Evolutionary conservation across 2,329 filamentous ascomycete genomes (phyloP), one percentile per base, ranked within the genome.

Genomic region (Raffaelea arxii): DNA sequence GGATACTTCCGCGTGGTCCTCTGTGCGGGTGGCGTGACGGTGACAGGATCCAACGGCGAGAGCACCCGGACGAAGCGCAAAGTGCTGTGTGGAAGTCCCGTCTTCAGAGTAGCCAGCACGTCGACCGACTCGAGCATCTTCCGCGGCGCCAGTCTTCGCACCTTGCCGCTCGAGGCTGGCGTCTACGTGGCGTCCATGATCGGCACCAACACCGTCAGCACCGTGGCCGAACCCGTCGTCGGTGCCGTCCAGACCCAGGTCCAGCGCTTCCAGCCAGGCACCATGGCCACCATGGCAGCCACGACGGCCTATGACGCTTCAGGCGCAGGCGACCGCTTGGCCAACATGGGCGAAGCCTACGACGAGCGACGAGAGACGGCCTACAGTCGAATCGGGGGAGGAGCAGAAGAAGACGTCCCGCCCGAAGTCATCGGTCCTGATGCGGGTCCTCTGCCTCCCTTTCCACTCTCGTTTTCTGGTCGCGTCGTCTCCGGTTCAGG

Each of bases 1-100:
- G 82, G 82, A 0, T 86, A 86, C 56, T 80, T 84, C 46, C 77
- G 82, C 11, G 64, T 86, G 4, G 74, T 85, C 0, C 65, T 86
- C 9, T 84, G 80, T 50, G 61, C 67, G 1, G 75, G 69, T 0
- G 59, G 64, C 0, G 53, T 12, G 14, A 36, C 46, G 1, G 32
- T 40, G 6, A 46, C 46, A 6, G 49, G 54, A 2, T 54, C 57
- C 3, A 53, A 52, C 14, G 1, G 19, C 14, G n/a, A 23, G 11
- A 18, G 12, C 3, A 30, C 43, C 7, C 32, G 41, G 21, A 41
- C 35, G 46, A 74, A 71, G 58, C 75, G 74, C 53, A 80, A 76
- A 54, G 67, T 75, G 0, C 68, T 86, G 0, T 84, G 81, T 49
- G 71, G 74, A 0, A 84, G 80, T 51, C 82, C 82, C 0, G 73